Evolutionary conservation across 2,329 filamentous ascomycete genomes (phyloP).

Genomic region (Coleophoma cylindrospora): DNA sequence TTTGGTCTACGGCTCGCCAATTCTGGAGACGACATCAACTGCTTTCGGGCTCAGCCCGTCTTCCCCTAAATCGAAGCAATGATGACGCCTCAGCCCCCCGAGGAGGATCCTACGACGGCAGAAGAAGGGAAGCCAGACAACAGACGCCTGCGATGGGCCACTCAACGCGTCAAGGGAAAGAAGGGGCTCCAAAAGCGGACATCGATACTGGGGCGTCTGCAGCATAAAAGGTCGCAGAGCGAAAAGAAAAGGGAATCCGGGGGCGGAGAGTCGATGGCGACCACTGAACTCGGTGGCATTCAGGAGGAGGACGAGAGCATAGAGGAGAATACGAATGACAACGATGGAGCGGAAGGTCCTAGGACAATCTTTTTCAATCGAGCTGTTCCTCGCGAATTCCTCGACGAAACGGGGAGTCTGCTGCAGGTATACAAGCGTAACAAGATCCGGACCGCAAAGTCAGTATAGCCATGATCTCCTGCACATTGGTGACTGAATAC

Average conservation of each 20-base stretch:
- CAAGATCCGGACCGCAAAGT: slow-evolving; percentile 88
- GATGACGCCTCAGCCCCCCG: slow-evolving; percentile 26
- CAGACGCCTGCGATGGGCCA: slow-evolving; percentile 91
- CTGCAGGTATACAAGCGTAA: slow-evolving; percentile 71
- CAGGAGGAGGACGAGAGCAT: slow-evolving; percentile 16
- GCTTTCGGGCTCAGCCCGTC: slow-evolving; percentile 1
- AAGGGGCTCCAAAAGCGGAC: slow-evolving; percentile 74
- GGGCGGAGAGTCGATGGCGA: slow-evolving; percentile 26
- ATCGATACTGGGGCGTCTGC: slow-evolving; percentile 73
- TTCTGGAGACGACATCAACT: slow-evolving; percentile 1
- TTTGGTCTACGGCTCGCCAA: not conserved
- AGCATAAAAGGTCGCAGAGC: slow-evolving; percentile 49
- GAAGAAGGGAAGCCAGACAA: slow-evolving; percentile 43
- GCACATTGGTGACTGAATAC: too few relatives aligned
- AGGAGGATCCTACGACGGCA: slow-evolving; percentile 40
- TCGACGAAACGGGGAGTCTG: slow-evolving; percentile 78
- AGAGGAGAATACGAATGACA: slow-evolving; percentile 28
- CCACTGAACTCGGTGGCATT: slow-evolving; percentile 25
- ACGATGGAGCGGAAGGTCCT: slow-evolving; percentile 30
- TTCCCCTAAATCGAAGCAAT: slow-evolving; percentile 11
- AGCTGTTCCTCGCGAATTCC: slow-evolving; percentile 67
- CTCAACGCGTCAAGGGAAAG: slow-evolving; percentile 75
- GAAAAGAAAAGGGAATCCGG: slow-evolving; percentile 64
- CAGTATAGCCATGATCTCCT: too few relatives aligned
- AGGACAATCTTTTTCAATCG: slow-evolving; percentile 81